phyloP scores from a whole-genome alignment of 2,329 filamentous ascomycete species.

The Thielaviopsis ethacetica region DNA sequence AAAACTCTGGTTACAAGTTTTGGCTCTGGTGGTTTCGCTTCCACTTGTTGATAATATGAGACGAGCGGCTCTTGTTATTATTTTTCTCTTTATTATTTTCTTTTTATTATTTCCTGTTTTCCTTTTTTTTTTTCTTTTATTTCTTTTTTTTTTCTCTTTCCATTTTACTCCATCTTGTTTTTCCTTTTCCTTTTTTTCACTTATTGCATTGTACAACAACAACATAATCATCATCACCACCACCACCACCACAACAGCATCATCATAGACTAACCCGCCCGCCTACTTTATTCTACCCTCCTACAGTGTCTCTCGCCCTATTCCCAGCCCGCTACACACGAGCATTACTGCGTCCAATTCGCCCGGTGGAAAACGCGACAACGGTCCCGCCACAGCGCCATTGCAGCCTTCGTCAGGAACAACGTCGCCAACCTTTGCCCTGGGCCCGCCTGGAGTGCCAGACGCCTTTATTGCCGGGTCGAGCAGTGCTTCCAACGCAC shows the following conservation, averaged over 20 bases:
- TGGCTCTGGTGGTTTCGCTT: background rate
- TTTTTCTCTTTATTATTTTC: background rate
- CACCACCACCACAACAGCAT: background rate
- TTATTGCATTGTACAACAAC: background rate
- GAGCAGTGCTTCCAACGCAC: background rate
- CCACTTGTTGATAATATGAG: background rate
- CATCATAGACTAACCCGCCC: background rate
- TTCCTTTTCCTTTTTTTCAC: background rate
- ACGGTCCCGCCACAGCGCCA: conserved; percentile 7
- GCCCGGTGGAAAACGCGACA: conserved; percentile 1
- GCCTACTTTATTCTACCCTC: background rate
- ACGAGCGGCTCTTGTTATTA: background rate
- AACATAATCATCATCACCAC: background rate
- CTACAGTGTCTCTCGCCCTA: conserved; percentile 1
- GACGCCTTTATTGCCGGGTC: background rate
- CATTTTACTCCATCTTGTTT: background rate
- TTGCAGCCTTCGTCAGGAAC: background rate
- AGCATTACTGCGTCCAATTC: conserved; percentile 3
- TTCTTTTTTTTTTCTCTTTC: background rate
- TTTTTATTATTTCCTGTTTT: conserved; percentile 1
- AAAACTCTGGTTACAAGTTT: no score
- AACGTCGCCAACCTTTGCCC: background rate
- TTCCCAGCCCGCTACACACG: conserved; percentile 10
- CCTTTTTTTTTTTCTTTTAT: background rate
- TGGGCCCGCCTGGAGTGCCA: background rate